Conservation (phyloP, 768 basidiomycete species). For the Kwoniella sp. region DNA sequence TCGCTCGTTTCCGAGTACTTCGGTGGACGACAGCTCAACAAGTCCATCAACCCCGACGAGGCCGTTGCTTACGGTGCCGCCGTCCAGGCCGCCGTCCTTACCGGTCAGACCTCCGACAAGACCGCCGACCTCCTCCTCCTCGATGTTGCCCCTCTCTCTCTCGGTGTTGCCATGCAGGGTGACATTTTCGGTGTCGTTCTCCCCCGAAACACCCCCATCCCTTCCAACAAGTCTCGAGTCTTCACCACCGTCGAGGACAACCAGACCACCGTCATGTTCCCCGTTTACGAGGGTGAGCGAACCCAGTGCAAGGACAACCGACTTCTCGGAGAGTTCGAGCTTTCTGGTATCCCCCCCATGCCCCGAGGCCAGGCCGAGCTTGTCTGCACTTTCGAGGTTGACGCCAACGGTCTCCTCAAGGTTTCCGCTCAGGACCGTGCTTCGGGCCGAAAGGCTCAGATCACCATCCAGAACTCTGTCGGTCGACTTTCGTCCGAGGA, state of each 20-base stretch:
- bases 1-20: conserved; percentile 98
- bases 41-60: conserved; percentile 99
- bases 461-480: conserved; percentile 95
- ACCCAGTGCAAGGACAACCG: conserved; percentile 99
- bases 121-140: conserved; percentile 97
- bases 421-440: conserved; percentile 98
- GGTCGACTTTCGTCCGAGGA: conserved; percentile 95
- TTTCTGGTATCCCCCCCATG: conserved; percentile 98
- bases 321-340: conserved; percentile 98
- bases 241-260: conserved; percentile 99
- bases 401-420: conserved; percentile 98
- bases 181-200: conserved; percentile 99
- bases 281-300: conserved; percentile 99
- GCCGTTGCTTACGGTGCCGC: conserved; percentile 99
- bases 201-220: conserved; percentile 98
- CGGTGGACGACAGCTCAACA: conserved; percentile 95
- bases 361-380: conserved; percentile 98
- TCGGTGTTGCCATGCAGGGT: conserved; percentile 99
- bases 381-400: conserved; percentile 98
- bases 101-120: conserved; percentile 97
- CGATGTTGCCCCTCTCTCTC: conserved; percentile 94
- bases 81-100: conserved; percentile 97
- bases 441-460: conserved; percentile 97
- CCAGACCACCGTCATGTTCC: conserved; percentile 99
- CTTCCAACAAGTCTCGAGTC: conserved; percentile 96